Conservation (phyloP, 257 asterid genomes). For the Petunia axillaris region DNA sequence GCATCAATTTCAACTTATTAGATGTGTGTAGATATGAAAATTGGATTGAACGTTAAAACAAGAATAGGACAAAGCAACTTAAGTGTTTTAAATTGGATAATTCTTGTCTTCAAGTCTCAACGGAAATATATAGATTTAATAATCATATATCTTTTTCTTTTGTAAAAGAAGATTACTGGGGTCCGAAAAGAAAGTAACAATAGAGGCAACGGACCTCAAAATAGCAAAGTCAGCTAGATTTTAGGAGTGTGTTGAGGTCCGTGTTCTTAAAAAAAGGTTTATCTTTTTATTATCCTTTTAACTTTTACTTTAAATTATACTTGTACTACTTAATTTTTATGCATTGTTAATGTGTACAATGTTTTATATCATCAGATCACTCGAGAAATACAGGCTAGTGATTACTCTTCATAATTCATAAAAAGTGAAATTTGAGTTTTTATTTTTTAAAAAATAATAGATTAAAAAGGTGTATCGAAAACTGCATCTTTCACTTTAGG, state of each 20-base stretch:
- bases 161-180: not conserved
- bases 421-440: too few relatives aligned
- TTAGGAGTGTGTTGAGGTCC: conserved; percentile 61
- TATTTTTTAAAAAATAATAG: too few relatives aligned
- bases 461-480: too few relatives aligned
- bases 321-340: too few relatives aligned
- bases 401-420: too few relatives aligned
- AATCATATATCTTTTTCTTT: not conserved
- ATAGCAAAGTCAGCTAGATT: conserved; percentile 45
- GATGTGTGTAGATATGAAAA: not conserved
- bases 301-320: conserved; percentile 13
- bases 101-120: conserved; percentile 19
- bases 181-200: not conserved
- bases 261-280: conserved; percentile 28
- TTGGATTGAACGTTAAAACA: not conserved
- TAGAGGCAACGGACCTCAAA: conserved; percentile 53
- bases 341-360: too few relatives aligned
- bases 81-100: not conserved
- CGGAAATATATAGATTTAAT: not conserved
- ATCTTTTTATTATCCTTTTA: not conserved
- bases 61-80: not conserved
- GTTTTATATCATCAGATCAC: too few relatives aligned
- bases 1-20: not conserved
- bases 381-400: too few relatives aligned
- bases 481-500: too few relatives aligned